Conservation (phyloP, 2,329 filamentous ascomycete species). For the Colletotrichum nymphaeae region DNA sequence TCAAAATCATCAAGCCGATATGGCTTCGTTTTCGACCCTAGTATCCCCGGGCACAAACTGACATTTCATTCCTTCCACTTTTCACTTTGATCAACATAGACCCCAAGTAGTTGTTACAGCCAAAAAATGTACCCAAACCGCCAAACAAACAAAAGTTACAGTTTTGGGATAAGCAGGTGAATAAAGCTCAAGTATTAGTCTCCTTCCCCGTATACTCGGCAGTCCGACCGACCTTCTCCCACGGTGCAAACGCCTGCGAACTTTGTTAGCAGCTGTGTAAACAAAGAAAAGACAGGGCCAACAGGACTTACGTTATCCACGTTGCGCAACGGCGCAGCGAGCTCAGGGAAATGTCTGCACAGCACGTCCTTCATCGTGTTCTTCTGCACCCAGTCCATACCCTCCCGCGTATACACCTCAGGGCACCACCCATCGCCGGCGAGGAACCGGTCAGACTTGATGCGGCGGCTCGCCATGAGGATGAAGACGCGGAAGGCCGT, state of each 20-base stretch:
- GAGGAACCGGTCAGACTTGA: conserved; percentile 46
- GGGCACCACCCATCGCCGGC: conserved; percentile 50
- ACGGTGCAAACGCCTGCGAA: background rate
- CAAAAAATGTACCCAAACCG: background rate
- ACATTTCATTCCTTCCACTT: background rate
- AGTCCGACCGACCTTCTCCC: background rate
- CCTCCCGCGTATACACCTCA: conserved; percentile 52
- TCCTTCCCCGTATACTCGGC: background rate
- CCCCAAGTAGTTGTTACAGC: background rate
- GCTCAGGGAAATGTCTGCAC: conserved; percentile 54
- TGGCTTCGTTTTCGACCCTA: too few relatives aligned
- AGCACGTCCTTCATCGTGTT: conserved; percentile 56
- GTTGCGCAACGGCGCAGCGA: conserved; percentile 34
- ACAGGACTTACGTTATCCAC: background rate
- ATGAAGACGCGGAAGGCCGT: conserved; percentile 45
- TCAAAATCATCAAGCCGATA: too few relatives aligned
- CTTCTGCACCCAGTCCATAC: conserved; percentile 55
- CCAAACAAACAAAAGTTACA: background rate
- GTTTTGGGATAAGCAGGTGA: background rate
- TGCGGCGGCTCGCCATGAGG: background rate
- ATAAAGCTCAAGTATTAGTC: background rate
- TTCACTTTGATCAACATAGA: background rate
- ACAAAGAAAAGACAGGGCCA: background rate
- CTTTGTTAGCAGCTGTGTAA: background rate
- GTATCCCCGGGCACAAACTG: background rate